Base-by-base conservation (phyloP, 2,329 filamentous ascomycete species). In the Pseudophaeomoniella oleicola region DNA sequence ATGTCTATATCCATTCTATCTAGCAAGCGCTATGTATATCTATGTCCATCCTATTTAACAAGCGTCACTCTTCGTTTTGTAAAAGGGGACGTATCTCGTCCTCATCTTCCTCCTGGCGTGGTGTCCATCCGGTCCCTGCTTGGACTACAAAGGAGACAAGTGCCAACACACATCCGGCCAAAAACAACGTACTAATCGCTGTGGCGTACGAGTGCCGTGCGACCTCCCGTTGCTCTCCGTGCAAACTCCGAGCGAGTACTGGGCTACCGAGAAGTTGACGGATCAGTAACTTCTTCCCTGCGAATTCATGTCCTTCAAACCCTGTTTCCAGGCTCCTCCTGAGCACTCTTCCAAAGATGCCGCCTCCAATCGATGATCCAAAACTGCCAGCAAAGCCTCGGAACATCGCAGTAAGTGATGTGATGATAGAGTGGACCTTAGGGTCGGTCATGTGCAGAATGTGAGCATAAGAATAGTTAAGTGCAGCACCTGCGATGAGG, bases 381-480 rank as follows among this genome's bases (percentile, higher is more conserved):
- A 92, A 90, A 36, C 75, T 81, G 11, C 82, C 82, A 0, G 81
- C 81, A 44, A 90, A 87, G 4, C 81, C 81, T 3, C 85, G 71
- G 57, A 88, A 88, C 1, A 83, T 92, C 17, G 78, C 74, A 3
- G 88, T 58, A 30, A 93, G 63, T 10, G 81, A 80, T 1, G 79
- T 84, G 3, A 80, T 74, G 35, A 90, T 74, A 49, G 81, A 85
- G 48, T 87, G 81, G 1, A 75, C 73, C 4, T 72, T 66, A 1
- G 71, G 64, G 0, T 64, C 62, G 0, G 78, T 81, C 4, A 88
- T 64, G 52, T 90, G 81, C 3, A 92, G 66, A 4, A 87, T 55
- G 49, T 92, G 85, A 0, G 83, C 81, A 2, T 92, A 68, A 0
- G 79, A 81, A 57, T 92, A 92, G 55, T 88, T 90, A 39, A 88